Evolutionary conservation across 163 green algal genomes (phyloP), one percentile per base, ranked within the genome.

Genomic region (Chloromonas sp.): DNA sequence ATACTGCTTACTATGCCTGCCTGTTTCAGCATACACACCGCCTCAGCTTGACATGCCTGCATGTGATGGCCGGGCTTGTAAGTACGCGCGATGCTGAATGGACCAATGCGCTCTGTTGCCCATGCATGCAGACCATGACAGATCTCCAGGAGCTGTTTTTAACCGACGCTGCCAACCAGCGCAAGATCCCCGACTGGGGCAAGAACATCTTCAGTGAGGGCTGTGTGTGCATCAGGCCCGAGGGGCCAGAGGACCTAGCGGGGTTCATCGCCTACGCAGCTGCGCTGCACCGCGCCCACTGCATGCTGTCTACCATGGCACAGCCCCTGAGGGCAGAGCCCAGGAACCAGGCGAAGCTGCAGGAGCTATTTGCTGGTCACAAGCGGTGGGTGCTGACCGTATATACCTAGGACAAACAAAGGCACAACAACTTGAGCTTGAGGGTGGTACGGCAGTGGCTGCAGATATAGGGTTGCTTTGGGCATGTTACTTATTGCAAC

Each of bases 131-230:
- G 86, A 91, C 89, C 15, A 93, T 94, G 88, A 59, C 74, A 58
- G 79, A 88, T 66, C 89, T 92, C 79, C 92, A 91, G 84, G 78
- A 85, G 14, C 70, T 77, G 36, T 89, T 86, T 87, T 62, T 89
- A 60, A 82, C 83, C 1, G 82, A 85, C 71, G 11, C 70, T 1
- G 77, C 79, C 85, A 81, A 87, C 60, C 0, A 36, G 62, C 89
- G 90, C 84, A 85, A 3, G n/a, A 89, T 96, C 8, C 95, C 95
- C 0, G 91, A 95, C 13, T 98, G 95, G 95, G 94, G 94, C 61
- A 74, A 78, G 1, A 83, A 87, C 57, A 97, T 96, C 81, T 96
- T 97, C 87, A 95, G 89, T 0, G 88, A 90, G n/a, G 71, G 91
- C 70, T 96, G 92, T 82, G 83, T 97, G n/a, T 90, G 92, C 83